These are phyloP conservation scores for Pseudevernia furfuracea DNA, from an alignment of 495 filamentous ascomycete species.

Conservation along the genomic window DNA sequence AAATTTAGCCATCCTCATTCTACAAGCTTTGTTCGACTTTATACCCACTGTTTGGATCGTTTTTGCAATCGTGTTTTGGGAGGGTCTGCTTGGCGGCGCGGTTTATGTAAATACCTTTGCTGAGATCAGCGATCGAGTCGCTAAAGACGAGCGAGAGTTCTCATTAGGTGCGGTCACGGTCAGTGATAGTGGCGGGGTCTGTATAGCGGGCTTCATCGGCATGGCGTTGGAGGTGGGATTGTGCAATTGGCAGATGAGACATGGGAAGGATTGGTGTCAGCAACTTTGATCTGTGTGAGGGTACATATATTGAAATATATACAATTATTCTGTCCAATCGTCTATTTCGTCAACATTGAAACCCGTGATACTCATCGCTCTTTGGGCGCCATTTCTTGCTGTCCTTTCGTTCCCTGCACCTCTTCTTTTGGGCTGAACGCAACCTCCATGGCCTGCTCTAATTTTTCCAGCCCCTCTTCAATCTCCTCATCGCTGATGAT, in stretches of 20 bases:
- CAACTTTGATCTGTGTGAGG: constrained; percentile 19
- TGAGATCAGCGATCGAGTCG: constrained; percentile 75
- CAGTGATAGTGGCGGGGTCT: constrained; percentile 86
- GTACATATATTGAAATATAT: background rate
- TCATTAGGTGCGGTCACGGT: constrained; percentile 83
- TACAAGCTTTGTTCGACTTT: constrained; percentile 69
- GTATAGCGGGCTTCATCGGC: constrained; percentile 75
- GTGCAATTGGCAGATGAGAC: constrained; percentile 71
- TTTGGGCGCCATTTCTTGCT: constrained; percentile 30
- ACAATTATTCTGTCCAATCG: background rate
- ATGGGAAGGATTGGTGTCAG: constrained; percentile 71
- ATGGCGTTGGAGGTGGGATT: constrained; percentile 78
- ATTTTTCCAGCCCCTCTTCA: constrained; percentile 59
- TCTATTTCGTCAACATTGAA: background rate
- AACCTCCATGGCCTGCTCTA: constrained; percentile 67
- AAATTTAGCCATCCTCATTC: constrained; percentile 66
- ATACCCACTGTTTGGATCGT: constrained; percentile 77
- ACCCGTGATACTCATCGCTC: constrained; percentile 14
- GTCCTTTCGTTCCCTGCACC: constrained; percentile 26
- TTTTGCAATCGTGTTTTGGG: constrained; percentile 87
- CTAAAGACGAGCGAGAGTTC: constrained; percentile 74
- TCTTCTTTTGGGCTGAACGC: constrained; percentile 25
- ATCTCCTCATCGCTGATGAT: constrained; percentile 72
- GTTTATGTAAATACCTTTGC: constrained; percentile 97
- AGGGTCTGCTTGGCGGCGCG: constrained; percentile 78